Evolutionary conservation across 2,329 filamentous ascomycete genomes (phyloP).

Genomic region (Huntiella savannae): DNA sequence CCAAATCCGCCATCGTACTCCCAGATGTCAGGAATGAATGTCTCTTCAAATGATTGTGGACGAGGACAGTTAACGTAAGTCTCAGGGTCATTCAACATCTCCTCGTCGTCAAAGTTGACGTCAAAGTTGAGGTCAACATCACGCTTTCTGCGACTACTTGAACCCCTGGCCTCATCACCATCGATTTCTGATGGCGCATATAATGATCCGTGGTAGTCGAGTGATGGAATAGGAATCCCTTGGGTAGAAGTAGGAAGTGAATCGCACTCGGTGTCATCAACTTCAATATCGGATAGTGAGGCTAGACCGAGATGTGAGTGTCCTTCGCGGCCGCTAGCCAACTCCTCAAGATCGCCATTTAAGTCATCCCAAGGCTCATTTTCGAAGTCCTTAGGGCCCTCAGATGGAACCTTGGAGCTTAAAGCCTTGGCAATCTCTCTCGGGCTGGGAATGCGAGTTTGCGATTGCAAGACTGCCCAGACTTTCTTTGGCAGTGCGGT

Average conservation of each 20-base stretch:
- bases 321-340: neutral
- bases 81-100: conserved; percentile 1
- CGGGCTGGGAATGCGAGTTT: conserved; percentile 5
- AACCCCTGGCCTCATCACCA: conserved; percentile 2
- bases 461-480: conserved; percentile 9
- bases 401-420: neutral
- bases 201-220: neutral
- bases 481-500: conserved; percentile 5
- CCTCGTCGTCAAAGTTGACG: conserved; percentile 7
- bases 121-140: conserved; percentile 6
- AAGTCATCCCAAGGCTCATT: conserved; percentile 4
- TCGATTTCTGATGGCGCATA: conserved; percentile 1
- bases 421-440: neutral
- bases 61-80: conserved; percentile 2
- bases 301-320: neutral
- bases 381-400: neutral
- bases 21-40: conserved; percentile 5
- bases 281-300: conserved; percentile 9
- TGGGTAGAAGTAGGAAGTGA: neutral
- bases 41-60: conserved; percentile 4
- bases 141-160: conserved; percentile 1
- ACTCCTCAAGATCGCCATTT: conserved; percentile 1
- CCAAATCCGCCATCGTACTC: conserved; percentile 4
- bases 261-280: conserved; percentile 4
- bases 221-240: neutral